Conservation (phyloP, 1,284 basidiomycete species). For the Leucoagaricus sp. region DNA sequence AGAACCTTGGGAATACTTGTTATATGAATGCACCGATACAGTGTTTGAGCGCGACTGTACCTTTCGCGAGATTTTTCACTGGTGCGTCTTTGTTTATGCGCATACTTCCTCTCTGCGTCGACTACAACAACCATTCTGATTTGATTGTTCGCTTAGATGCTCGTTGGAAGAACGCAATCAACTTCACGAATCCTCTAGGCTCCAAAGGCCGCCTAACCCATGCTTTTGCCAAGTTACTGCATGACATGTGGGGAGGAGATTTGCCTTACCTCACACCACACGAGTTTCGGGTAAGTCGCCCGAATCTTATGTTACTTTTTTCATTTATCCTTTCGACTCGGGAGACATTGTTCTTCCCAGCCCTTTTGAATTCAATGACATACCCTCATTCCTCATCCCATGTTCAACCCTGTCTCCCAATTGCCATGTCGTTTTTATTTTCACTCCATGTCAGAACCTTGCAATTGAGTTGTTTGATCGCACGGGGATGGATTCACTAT, state of each 20-base stretch:
- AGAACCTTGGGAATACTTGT: conserved; percentile 98
- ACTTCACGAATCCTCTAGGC: conserved; percentile 85
- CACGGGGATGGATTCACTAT: too few species aligned
- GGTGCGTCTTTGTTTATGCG: conserved; percentile 43
- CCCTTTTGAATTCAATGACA: neutral
- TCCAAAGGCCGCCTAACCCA: conserved; percentile 85
- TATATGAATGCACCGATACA: conserved; percentile 99
- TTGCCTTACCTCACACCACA: conserved; percentile 84
- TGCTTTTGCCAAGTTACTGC: conserved; percentile 83
- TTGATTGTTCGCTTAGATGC: conserved; percentile 60
- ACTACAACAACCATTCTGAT: neutral
- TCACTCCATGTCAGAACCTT: too few species aligned
- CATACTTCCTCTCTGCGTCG: conserved; percentile 5
- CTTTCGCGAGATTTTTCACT: conserved; percentile 89
- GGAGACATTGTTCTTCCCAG: neutral
- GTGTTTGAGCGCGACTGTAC: conserved; percentile 90
- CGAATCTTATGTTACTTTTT: neutral
- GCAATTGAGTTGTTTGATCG: too few species aligned
- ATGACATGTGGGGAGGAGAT: conserved; percentile 89
- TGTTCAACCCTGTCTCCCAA: neutral
- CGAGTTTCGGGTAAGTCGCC: conserved; percentile 76
- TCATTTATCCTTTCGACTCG: neutral
- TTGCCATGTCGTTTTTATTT: neutral
- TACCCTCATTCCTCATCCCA: neutral
- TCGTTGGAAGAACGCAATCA: conserved; percentile 86